Evolutionary conservation across 1,139 yeast genomes (phyloP).

Genomic region (Wickerhamiella pararugosa): DNA sequence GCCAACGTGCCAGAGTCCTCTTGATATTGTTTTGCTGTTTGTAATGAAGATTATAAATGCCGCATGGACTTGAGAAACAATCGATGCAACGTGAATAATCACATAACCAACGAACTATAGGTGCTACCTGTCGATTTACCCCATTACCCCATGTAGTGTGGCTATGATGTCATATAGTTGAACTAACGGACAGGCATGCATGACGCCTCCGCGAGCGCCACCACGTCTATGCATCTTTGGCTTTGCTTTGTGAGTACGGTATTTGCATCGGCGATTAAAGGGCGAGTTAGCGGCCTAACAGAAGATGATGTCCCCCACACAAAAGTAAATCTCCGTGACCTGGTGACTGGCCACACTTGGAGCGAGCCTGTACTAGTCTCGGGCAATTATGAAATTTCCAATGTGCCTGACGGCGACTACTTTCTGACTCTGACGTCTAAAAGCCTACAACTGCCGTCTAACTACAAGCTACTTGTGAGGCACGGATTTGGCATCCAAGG

Average conservation of each 20-base stretch:
- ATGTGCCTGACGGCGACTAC: slow-evolving; percentile 9
- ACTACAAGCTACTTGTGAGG: slow-evolving; percentile 11
- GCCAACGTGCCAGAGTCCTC: no score
- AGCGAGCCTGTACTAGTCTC: slow-evolving; percentile 5
- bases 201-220: neutral
- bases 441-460: slow-evolving; percentile 10
- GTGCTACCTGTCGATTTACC: neutral
- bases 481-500: no score
- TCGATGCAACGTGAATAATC: neutral
- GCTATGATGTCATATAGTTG: neutral
- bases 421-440: slow-evolving; percentile 18
- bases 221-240: neutral
- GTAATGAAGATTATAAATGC: no score
- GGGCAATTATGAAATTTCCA: slow-evolving; percentile 13
- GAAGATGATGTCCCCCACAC: slow-evolving; percentile 8
- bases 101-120: neutral
- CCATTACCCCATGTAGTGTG: neutral
- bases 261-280: slow-evolving; percentile 6
- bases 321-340: slow-evolving; percentile 8
- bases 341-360: slow-evolving; percentile 1
- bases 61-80: no score
- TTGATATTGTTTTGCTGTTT: no score
- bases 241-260: neutral
- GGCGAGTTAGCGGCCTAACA: neutral
- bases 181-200: neutral